phyloP scores from a whole-genome alignment of 1,284 basidiomycete species.

The Trametes versicolor region DNA sequence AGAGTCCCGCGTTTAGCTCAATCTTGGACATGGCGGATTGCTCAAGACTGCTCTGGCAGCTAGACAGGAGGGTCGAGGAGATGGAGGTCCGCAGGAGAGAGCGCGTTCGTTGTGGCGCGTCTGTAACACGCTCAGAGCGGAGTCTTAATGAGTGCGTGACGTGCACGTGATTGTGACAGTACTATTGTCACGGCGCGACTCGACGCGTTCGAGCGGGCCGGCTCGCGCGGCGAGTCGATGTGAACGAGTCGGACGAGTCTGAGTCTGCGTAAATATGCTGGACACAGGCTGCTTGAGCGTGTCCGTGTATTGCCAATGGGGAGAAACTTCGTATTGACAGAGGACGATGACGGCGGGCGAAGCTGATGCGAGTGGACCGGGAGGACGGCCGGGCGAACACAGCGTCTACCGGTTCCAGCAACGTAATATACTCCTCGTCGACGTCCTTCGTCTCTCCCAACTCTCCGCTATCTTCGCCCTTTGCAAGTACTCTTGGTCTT shows the following conservation, averaged over 20 bases:
- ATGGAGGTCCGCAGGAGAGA: conserved; percentile 28
- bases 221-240: neutral
- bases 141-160: conserved; percentile 24
- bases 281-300: neutral
- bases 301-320: neutral
- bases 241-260: neutral
- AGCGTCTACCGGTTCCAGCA: conserved; percentile 13
- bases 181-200: conserved; percentile 28
- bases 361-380: conserved; percentile 8
- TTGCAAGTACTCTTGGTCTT: neutral
- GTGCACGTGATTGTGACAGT: conserved; percentile 23
- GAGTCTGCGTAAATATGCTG: neutral
- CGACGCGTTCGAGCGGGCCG: conserved; percentile 20
- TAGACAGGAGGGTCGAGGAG: conserved; percentile 30
- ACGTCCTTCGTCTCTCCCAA: neutral
- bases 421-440: conserved; percentile 10
- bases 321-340: neutral
- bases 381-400: neutral
- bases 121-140: conserved; percentile 29
- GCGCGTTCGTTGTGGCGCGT: conserved; percentile 41
- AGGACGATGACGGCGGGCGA: conserved; percentile 8
- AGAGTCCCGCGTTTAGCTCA: conserved; percentile 60
- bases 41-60: conserved; percentile 15
- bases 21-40: conserved; percentile 50
- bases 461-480: neutral